These are phyloP conservation scores for Dujonia santamariae DNA, from an alignment of 1,139 yeast genomes.

Conservation along the genomic window DNA sequence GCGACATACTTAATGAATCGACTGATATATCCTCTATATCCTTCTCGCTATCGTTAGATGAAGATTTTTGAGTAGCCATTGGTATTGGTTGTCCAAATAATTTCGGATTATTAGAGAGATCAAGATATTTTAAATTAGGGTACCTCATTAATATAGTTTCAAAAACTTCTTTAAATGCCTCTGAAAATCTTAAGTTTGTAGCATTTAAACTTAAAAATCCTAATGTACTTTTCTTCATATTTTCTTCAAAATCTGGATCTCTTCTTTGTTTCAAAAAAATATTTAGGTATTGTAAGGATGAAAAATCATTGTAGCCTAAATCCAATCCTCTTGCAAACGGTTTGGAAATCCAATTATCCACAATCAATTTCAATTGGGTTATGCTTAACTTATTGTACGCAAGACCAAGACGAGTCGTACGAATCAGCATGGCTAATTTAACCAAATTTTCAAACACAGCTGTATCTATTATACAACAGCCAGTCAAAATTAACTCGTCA, in stretches of 20 bases:
- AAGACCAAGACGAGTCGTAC: constrained; percentile 58
- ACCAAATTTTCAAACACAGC: constrained; percentile 56
- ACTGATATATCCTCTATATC: too few relatives aligned
- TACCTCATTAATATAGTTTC: constrained; percentile 34
- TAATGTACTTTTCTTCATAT: constrained; percentile 31
- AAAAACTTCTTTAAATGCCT: constrained; percentile 28
- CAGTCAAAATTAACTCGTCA: constrained; percentile 69
- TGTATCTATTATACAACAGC: constrained; percentile 62
- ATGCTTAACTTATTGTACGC: constrained; percentile 62
- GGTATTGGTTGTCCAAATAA: constrained; percentile 47
- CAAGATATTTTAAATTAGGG: constrained; percentile 60
- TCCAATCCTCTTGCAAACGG: constrained; percentile 55
- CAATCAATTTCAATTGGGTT: constrained; percentile 48
- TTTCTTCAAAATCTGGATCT: constrained; percentile 17
- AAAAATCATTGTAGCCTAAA: constrained; percentile 67
- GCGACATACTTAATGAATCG: too few relatives aligned
- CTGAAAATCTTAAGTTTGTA: constrained; percentile 47
- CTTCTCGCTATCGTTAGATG: neutral
- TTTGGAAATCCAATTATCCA: constrained; percentile 39
- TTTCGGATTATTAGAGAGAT: constrained; percentile 61
- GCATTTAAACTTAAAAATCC: constrained; percentile 70
- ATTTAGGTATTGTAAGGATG: constrained; percentile 27
- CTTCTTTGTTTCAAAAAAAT: constrained; percentile 23
- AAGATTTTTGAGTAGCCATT: neutral
- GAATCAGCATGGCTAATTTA: constrained; percentile 49